Percentiles rank a stretch among this genome's conserved stretches.
These are phyloP conservation scores for Sporisorium graminicola DNA, from an alignment of 1,284 basidiomycete species.

Conservation along the genomic window DNA sequence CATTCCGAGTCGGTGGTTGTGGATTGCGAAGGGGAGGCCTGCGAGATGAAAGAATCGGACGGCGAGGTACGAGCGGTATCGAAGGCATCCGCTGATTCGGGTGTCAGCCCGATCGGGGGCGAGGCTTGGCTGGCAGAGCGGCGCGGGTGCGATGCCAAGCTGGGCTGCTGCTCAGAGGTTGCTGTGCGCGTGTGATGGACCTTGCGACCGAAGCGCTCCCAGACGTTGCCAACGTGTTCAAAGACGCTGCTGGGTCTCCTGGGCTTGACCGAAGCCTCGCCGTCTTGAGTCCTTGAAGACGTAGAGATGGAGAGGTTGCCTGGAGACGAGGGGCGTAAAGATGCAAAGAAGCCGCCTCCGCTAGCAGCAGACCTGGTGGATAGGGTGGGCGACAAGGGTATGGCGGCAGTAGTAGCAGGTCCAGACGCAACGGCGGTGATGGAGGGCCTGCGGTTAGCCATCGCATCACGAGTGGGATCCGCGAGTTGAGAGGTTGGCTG, in stretches of 20 bases:
- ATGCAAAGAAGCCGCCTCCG: slow-evolving; percentile 47
- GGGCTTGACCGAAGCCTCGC: slow-evolving; percentile 20
- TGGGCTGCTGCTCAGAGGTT: slow-evolving; percentile 33
- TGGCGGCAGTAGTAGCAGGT: slow-evolving; percentile 14
- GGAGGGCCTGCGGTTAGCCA: slow-evolving; percentile 15
- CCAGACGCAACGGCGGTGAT: slow-evolving; percentile 14
- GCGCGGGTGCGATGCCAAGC: slow-evolving; percentile 25
- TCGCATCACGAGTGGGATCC: slow-evolving; percentile 9
- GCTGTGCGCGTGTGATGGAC: slow-evolving; percentile 45
- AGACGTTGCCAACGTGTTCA: slow-evolving; percentile 61
- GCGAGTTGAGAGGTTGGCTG: slow-evolving; percentile 14
- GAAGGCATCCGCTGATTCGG: slow-evolving; percentile 20
- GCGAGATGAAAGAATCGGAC: slow-evolving; percentile 31
- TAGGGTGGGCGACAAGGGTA: slow-evolving; percentile 35
- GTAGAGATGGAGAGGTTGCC: slow-evolving; percentile 17
- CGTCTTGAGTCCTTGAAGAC: slow-evolving; percentile 18
- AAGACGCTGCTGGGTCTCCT: slow-evolving; percentile 61
- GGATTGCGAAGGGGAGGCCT: slow-evolving; percentile 33
- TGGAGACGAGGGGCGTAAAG: slow-evolving; percentile 48
- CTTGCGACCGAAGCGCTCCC: slow-evolving; percentile 58
- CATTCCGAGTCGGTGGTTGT: slow-evolving; percentile 40
- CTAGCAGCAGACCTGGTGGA: slow-evolving; percentile 22
- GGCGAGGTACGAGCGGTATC: slow-evolving; percentile 22
- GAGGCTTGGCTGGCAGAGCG: slow-evolving; percentile 33
- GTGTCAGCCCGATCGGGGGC: slow-evolving; percentile 27